Percentiles rank a stretch among this genome's conserved stretches.
These are phyloP conservation scores for Lomentospora prolificans DNA, from an alignment of 2,329 filamentous ascomycete genomes.

Conservation along the genomic window DNA sequence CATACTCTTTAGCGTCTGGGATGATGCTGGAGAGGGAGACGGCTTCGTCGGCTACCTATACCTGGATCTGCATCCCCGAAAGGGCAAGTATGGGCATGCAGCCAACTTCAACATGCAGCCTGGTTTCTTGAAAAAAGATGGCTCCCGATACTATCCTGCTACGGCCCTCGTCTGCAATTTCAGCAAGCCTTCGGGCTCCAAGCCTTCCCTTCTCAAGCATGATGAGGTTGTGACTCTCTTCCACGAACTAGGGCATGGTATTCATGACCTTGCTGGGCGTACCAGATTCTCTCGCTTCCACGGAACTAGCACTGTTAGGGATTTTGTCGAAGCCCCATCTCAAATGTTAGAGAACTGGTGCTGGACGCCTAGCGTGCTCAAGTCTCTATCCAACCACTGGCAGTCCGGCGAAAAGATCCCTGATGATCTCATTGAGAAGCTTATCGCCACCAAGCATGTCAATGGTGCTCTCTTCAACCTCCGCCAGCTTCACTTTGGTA, in stretches of 20 bases:
- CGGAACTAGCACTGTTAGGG: slow-evolving; percentile 54
- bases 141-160: slow-evolving; percentile 63
- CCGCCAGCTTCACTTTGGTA: slow-evolving; percentile 68
- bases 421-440: slow-evolving; percentile 61
- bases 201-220: slow-evolving; percentile 72
- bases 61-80: slow-evolving; percentile 68
- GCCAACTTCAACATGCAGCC: slow-evolving; percentile 78
- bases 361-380: slow-evolving; percentile 57
- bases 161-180: slow-evolving; percentile 82
- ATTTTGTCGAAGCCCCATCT: slow-evolving; percentile 63
- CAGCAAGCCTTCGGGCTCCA: slow-evolving; percentile 66
- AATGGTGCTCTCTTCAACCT: slow-evolving; percentile 73
- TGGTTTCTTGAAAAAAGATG: slow-evolving; percentile 56
- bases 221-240: slow-evolving; percentile 76
- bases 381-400: slow-evolving; percentile 64
- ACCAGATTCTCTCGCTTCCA: slow-evolving; percentile 57
- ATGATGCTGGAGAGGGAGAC: slow-evolving; percentile 60
- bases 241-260: slow-evolving; percentile 65
- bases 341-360: slow-evolving; percentile 73
- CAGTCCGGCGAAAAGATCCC: slow-evolving; percentile 60
- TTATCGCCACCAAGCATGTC: slow-evolving; percentile 70
- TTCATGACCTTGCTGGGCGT: slow-evolving; percentile 57
- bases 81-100: slow-evolving; percentile 76
- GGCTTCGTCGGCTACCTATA: slow-evolving; percentile 76
- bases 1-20: slow-evolving; percentile 75